Percentiles rank a stretch among this genome's conserved stretches.
phyloP scores from a whole-genome alignment of 1,284 basidiomycete genomes.

The Inonotus obliquus region DNA sequence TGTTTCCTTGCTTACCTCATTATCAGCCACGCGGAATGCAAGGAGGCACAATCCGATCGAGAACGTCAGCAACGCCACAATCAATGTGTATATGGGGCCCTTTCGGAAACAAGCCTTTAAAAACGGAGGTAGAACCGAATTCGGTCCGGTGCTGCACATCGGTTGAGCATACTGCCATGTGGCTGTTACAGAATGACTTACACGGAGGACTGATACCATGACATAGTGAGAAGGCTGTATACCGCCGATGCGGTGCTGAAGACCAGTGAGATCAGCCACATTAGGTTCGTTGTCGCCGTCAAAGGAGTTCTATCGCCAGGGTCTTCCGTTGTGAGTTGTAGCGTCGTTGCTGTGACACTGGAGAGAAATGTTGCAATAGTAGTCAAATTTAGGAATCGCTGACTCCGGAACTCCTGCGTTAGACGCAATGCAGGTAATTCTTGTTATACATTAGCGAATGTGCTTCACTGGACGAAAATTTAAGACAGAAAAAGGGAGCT shows the following conservation, averaged over 20 bases:
- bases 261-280: conserved; percentile 7
- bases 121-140: neutral
- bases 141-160: neutral
- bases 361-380: conserved; percentile 10
- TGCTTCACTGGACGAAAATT: neutral
- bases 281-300: neutral
- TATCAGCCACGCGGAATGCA: neutral
- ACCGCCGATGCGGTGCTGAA: conserved; percentile 9
- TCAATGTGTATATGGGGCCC: neutral
- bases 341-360: conserved; percentile 11
- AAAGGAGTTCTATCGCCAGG: neutral
- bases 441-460: too few species aligned
- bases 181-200: neutral
- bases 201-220: conserved; percentile 4
- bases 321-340: neutral
- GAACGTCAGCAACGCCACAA: neutral
- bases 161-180: neutral
- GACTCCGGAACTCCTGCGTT: neutral
- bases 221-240: conserved; percentile 8
- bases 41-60: neutral
- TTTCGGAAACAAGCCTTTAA: neutral
- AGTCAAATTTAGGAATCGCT: conserved; percentile 4
- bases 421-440: neutral
- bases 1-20: neutral
- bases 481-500: neutral